A percentile compares a stretch with the other conserved stretches of the same genome.
Conservation (phyloP, 768 basidiomycete genomes). For the Lactarius sp. region DNA sequence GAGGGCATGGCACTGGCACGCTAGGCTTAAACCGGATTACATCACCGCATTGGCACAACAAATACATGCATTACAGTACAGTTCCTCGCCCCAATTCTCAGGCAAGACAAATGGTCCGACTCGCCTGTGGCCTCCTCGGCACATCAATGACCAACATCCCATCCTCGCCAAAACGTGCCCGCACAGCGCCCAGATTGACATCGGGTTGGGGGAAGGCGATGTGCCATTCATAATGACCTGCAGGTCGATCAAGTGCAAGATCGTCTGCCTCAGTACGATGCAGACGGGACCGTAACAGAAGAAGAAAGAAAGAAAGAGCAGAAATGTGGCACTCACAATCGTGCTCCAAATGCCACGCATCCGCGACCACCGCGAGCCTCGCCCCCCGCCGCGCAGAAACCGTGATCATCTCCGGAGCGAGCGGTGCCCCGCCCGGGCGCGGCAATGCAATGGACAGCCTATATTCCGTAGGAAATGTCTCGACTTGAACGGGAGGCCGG, state of each 20-base stretch:
- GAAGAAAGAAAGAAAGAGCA: too few species aligned
- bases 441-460: conserved; percentile 14
- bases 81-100: not conserved
- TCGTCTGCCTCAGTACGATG: not conserved
- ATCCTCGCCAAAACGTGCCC: conserved; percentile 10
- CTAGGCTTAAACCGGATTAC: too few species aligned
- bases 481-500: not conserved
- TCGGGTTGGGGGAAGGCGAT: conserved; percentile 5
- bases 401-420: conserved; percentile 20
- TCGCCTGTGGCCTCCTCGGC: not conserved
- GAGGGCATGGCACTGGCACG: too few species aligned
- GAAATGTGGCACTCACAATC: conserved; percentile 4
- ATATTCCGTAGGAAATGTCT: not conserved
- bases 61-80: not conserved
- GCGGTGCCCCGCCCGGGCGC: conserved; percentile 12
- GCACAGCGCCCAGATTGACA: conserved; percentile 3
- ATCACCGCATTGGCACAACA: too few species aligned
- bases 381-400: conserved; percentile 16
- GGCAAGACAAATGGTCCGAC: not conserved
- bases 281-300: not conserved
- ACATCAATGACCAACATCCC: conserved; percentile 6
- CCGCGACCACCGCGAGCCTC: conserved; percentile 13
- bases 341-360: conserved; percentile 21
- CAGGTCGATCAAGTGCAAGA: not conserved
- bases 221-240: conserved; percentile 23